Evolutionary conservation across 306 rosid species (phyloP).

Genomic region (Adenanthera pavonina): DNA sequence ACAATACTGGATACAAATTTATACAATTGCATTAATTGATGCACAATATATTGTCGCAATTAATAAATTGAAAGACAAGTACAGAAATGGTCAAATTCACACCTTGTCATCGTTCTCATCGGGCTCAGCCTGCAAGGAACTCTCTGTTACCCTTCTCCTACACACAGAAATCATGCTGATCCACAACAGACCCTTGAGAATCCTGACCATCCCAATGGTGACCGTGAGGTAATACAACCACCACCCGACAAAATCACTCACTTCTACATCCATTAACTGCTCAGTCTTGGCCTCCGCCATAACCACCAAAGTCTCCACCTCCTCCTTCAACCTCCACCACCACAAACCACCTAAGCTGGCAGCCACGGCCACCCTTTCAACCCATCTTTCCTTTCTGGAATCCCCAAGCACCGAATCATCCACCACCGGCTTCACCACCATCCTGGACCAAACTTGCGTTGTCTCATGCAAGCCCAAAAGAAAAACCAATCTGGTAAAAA

Average conservation of each 20-base stretch:
- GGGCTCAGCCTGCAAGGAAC: slow-evolving; percentile 26
- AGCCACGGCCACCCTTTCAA: slow-evolving; percentile 57
- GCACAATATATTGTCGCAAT: background rate
- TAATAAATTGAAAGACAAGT: background rate
- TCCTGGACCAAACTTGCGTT: slow-evolving; percentile 67
- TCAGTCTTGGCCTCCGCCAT: slow-evolving; percentile 64
- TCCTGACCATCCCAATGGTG: slow-evolving; percentile 67
- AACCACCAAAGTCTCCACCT: slow-evolving; percentile 68
- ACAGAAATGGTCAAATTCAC: slow-evolving; percentile 34
- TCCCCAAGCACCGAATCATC: slow-evolving; percentile 71
- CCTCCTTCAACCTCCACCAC: slow-evolving; percentile 87
- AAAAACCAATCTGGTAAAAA: slow-evolving; percentile 56
- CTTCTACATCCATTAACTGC: slow-evolving; percentile 50
- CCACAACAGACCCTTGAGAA: slow-evolving; percentile 59
- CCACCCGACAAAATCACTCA: slow-evolving; percentile 65
- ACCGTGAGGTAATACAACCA: slow-evolving; percentile 72
- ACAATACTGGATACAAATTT: background rate
- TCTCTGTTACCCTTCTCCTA: slow-evolving; percentile 35
- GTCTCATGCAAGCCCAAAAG: slow-evolving; percentile 82
- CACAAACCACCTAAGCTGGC: slow-evolving; percentile 64
- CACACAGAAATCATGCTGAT: slow-evolving; percentile 45
- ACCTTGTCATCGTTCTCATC: slow-evolving; percentile 49
- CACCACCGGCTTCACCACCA: slow-evolving; percentile 86
- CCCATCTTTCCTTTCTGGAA: slow-evolving; percentile 55
- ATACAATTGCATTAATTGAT: background rate